These are phyloP conservation scores for Neonectria neomacrospora DNA, from an alignment of 2,329 filamentous ascomycete genomes.

Conservation along the genomic window DNA sequence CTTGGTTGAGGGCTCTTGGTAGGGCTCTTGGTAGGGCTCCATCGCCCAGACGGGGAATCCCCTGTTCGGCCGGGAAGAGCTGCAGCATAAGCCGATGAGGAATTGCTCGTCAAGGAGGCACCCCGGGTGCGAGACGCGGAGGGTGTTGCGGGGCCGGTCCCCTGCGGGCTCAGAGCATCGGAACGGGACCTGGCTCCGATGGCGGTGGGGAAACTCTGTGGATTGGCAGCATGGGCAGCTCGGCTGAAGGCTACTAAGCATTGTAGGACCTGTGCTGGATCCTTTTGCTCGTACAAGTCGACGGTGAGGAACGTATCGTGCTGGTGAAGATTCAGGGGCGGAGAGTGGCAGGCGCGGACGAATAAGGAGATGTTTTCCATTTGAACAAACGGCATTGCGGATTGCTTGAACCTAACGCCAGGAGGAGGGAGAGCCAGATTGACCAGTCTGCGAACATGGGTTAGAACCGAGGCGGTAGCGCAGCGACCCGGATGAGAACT, in stretches of 20 bases:
- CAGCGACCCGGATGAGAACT: slow-evolving; percentile 43
- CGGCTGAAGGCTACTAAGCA: slow-evolving; percentile 93
- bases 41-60: slow-evolving; percentile 64
- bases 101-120: slow-evolving; percentile 68
- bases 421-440: slow-evolving; percentile 82
- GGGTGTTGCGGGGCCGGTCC: slow-evolving; percentile 67
- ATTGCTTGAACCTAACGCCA: slow-evolving; percentile 89
- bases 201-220: slow-evolving; percentile 75
- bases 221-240: slow-evolving; percentile 79
- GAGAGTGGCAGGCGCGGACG: slow-evolving; percentile 84
- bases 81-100: slow-evolving; percentile 60
- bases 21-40: slow-evolving; percentile 73
- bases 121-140: slow-evolving; percentile 58
- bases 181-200: slow-evolving; percentile 78
- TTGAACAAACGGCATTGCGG: slow-evolving; percentile 96
- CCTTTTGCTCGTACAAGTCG: slow-evolving; percentile 94
- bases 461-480: slow-evolving; percentile 22
- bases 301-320: slow-evolving; percentile 98
- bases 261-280: slow-evolving; percentile 94
- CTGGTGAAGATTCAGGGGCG: slow-evolving; percentile 86
- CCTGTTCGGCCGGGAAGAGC: slow-evolving; percentile 63
- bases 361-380: slow-evolving; percentile 99
- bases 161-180: slow-evolving; percentile 72
- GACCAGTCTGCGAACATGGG: slow-evolving; percentile 70
- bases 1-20: slow-evolving; percentile 69